Conservation (phyloP, 306 rosid genomes). For the Fragaria ananassa region DNA sequence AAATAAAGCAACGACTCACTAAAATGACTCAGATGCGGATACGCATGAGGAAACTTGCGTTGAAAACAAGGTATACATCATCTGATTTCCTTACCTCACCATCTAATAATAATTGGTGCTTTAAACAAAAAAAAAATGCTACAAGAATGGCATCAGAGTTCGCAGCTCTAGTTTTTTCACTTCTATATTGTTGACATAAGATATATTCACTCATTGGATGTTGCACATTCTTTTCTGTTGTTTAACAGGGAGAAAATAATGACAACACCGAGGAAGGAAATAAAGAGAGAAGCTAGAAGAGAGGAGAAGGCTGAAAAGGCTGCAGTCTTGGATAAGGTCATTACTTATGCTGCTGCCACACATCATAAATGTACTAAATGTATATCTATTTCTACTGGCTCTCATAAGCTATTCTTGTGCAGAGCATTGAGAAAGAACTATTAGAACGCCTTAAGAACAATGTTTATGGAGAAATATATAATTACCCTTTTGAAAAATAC, state of each 20-base stretch:
- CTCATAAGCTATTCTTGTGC: slow-evolving; percentile 32
- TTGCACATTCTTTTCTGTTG: neutral
- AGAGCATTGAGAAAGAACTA: slow-evolving; percentile 75
- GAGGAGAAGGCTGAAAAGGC: slow-evolving; percentile 80
- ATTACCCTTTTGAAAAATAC: slow-evolving; percentile 51
- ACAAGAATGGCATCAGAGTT: neutral
- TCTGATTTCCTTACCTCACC: neutral
- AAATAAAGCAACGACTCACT: slow-evolving; percentile 81
- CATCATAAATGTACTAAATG: slow-evolving; percentile 3
- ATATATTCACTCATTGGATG: neutral
- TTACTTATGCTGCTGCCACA: slow-evolving; percentile 16
- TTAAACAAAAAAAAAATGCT: neutral
- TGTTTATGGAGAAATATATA: slow-evolving; percentile 58
- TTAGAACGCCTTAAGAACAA: slow-evolving; percentile 66
- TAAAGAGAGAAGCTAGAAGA: slow-evolving; percentile 83
- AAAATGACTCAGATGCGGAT: slow-evolving; percentile 96
- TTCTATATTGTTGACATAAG: neutral
- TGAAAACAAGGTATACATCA: slow-evolving; percentile 66
- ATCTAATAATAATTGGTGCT: neutral
- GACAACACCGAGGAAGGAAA: slow-evolving; percentile 81
- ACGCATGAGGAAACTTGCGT: slow-evolving; percentile 87
- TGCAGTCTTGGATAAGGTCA: slow-evolving; percentile 68
- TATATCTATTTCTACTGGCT: slow-evolving; percentile 6
- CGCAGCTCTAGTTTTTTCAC: neutral
- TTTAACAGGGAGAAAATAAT: slow-evolving; percentile 76